Evolutionary conservation across 179 eudicot genomes (phyloP).

Genomic region (Pouteria campechiana): DNA sequence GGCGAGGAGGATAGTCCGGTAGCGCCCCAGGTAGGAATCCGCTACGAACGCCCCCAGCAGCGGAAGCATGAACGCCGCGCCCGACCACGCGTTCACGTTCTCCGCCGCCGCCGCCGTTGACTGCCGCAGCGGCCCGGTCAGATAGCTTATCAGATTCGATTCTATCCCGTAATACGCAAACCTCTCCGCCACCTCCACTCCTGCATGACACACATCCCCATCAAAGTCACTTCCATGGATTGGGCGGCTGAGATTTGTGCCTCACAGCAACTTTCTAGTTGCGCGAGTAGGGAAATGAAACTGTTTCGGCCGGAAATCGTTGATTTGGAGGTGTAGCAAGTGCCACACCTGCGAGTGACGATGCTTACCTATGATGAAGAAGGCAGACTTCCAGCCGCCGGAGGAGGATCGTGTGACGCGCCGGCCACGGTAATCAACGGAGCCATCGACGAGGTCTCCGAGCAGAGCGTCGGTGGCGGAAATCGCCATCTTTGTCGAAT

Average conservation of each 20-base stretch:
- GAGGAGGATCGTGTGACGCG: conserved; percentile 36
- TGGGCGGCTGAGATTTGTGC: no score
- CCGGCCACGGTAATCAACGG: conserved; percentile 33
- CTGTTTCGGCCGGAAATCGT: no score
- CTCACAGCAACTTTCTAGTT: no score
- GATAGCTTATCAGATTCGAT: conserved; percentile 39
- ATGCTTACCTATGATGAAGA: conserved; percentile 37
- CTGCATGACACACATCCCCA: no score
- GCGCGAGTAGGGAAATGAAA: no score
- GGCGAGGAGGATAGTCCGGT: conserved; percentile 34
- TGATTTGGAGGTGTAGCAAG: no score
- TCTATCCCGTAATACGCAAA: conserved; percentile 44
- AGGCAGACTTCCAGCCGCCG: conserved; percentile 59
- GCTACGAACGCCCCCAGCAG: conserved; percentile 46
- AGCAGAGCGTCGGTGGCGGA: conserved; percentile 11
- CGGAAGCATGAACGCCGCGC: conserved; percentile 36
- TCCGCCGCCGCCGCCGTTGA: conserved; percentile 50
- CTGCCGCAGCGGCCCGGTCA: conserved; percentile 45
- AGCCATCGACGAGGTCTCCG: conserved; percentile 29
- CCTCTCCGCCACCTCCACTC: conserved; percentile 59
- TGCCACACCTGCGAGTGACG: no score
- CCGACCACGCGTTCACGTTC: conserved; percentile 51
- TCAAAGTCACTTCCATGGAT: no score
- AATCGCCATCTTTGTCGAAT: no score
- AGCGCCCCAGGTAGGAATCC: conserved; percentile 47